phyloP scores from a whole-genome alignment of 371 early-diverging fungal species.

The Blakeslea trispora region DNA sequence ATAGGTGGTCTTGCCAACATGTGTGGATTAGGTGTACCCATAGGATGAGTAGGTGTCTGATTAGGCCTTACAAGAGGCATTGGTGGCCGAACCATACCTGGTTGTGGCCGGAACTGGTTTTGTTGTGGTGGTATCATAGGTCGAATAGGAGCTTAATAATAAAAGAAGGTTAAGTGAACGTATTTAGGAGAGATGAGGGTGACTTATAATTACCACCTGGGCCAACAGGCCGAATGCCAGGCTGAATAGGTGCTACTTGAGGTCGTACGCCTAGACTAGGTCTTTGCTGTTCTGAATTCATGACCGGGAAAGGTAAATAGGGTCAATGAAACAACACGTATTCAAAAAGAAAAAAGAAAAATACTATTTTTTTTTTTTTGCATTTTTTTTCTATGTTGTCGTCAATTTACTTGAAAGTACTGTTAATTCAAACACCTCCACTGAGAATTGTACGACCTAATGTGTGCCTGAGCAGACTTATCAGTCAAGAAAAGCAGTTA shows the following conservation, averaged over 20 bases:
- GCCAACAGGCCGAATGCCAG: conserved; percentile 8
- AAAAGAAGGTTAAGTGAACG: no score
- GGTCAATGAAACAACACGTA: no score
- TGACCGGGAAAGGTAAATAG: not conserved
- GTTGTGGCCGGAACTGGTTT: not conserved
- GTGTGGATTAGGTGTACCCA: conserved; percentile 2
- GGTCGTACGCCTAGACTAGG: conserved; percentile 6
- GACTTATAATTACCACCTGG: not conserved
- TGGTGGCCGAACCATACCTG: conserved; percentile 8
- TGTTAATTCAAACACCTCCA: no score
- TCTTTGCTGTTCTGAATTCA: conserved; percentile 19
- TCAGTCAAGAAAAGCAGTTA: no score
- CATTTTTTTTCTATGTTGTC: no score
- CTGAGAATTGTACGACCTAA: no score
- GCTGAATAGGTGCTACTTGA: conserved; percentile 4
- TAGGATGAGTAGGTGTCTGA: not conserved
- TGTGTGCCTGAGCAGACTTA: no score
- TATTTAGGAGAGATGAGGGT: not conserved
- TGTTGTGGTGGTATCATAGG: conserved; percentile 17
- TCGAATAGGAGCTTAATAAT: conserved; percentile 12
- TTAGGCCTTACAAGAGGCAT: conserved; percentile 2
- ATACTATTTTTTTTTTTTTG: no score
- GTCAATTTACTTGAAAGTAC: no score
- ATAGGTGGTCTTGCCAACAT: not conserved
- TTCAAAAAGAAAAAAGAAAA: no score